A percentile compares a stretch with the other conserved stretches of the same genome.
phyloP scores from a whole-genome alignment of 768 basidiomycete species.

The Russula griseocarnosa region DNA sequence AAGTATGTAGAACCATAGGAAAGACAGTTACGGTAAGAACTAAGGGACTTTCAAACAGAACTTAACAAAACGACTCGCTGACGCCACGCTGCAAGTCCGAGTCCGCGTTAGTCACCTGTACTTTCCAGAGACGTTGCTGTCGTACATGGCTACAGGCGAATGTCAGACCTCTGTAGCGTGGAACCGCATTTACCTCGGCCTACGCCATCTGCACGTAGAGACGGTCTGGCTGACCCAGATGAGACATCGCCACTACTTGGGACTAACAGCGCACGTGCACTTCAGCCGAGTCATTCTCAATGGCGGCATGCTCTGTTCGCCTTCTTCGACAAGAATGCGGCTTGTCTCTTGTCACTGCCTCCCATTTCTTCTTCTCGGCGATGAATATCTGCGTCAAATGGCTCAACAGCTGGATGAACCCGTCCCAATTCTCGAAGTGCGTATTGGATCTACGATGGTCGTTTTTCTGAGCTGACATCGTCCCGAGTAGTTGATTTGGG shows the following conservation, averaged over 20 bases:
- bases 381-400: conserved; percentile 64
- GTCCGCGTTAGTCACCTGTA: too few species aligned
- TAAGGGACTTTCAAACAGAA: too few species aligned
- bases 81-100: too few species aligned
- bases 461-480: background rate
- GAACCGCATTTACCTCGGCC: conserved; percentile 3
- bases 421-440: conserved; percentile 54
- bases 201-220: background rate
- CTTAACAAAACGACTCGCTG: too few species aligned
- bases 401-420: conserved; percentile 56
- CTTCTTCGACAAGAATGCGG: conserved; percentile 46
- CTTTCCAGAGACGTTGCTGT: too few species aligned
- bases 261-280: background rate
- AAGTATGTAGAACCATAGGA: too few species aligned
- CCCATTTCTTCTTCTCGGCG: conserved; percentile 57
- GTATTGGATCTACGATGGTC: conserved; percentile 16
- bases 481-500: conserved; percentile 44
- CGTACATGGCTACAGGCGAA: background rate
- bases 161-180: too few species aligned
- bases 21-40: too few species aligned
- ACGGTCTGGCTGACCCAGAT: background rate
- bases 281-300: background rate
- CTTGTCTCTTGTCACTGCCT: conserved; percentile 51
- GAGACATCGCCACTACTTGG: conserved; percentile 4
- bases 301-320: conserved; percentile 5